Base-by-base conservation (phyloP, 306 rosid genomes). In the Corylus heterophylla region DNA sequence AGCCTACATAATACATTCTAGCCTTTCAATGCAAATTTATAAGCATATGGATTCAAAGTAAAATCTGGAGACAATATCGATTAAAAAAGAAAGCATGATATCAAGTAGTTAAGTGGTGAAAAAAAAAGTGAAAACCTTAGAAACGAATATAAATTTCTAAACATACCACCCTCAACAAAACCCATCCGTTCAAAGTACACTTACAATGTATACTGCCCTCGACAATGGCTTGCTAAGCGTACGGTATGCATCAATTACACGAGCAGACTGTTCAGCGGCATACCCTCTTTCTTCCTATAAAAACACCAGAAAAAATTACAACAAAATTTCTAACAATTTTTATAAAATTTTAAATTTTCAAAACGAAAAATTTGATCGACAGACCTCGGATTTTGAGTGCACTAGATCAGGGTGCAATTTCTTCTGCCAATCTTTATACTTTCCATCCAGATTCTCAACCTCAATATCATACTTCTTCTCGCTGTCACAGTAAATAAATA, bases 401-500 rank as follows among this genome's bases (percentile, higher is more conserved):
- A 95, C 99, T 73, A 95, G 83, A 89, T 95, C 99, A 64, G 99
- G 99, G 84, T 95, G 99, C 83, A 95, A 78, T 74, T 93, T 90
- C 85, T 93, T 95, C 86, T 95, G 99, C 99, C 99, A 95, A 3
- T 88, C 89, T 76, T 95, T 95, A 82, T 95, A 95, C 88, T 89
- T 88, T 35, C 88, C 79, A 80, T 91, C 96, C 88, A 95, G 80
- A 87, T 86, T 79, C 59, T 81, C 86, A 85, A 75, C 93, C 80
- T 79, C 90, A 72, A 79, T 52, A 45, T 89, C 96, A 82, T 87
- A 93, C 80, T 83, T 90, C 86, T 83, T 93, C 85, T 91, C 94
- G 88, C 99, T 93, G 85, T 37, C 45, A 70, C 51, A 77, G 55
- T 78, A 76, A 37, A 39, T 17, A 3, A 27, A 31, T 2, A 22